Conservation (phyloP, 1,284 basidiomycete genomes). For the Xanthoconium separans region DNA sequence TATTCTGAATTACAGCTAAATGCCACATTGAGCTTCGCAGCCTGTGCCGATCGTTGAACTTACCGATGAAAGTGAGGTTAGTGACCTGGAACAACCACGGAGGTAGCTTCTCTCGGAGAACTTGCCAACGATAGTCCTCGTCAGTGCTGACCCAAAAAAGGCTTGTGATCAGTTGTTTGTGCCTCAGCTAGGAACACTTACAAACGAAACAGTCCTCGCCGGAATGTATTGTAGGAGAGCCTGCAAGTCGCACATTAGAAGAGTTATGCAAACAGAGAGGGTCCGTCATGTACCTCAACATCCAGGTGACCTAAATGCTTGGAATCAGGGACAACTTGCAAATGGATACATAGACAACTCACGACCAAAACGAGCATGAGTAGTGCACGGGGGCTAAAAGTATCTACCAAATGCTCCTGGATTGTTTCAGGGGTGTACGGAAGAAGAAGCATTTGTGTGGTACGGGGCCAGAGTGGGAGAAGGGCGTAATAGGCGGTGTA, state of each 20-base stretch:
- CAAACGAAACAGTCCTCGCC: conserved; percentile 81
- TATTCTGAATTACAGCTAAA: conserved; percentile 70
- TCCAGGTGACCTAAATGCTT: conserved; percentile 54
- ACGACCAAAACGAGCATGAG: conserved; percentile 71
- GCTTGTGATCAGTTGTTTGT: background rate
- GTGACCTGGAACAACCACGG: conserved; percentile 73
- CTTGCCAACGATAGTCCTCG: conserved; percentile 91
- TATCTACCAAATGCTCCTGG: conserved; percentile 41
- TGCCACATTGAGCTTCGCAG: background rate
- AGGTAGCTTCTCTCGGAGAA: conserved; percentile 70
- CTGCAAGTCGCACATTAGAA: conserved; percentile 36
- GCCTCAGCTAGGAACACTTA: conserved; percentile 33
- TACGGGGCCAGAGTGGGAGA: conserved; percentile 60
- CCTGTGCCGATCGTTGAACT: conserved; percentile 5
- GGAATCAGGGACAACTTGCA: conserved; percentile 8
- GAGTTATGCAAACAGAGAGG: background rate
- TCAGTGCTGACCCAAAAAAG: conserved; percentile 45
- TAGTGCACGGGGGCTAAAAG: conserved; percentile 64
- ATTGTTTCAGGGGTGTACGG: conserved; percentile 59
- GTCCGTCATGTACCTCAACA: conserved; percentile 47
- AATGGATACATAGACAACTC: conserved; percentile 20
- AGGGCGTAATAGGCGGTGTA: conserved; percentile 77
- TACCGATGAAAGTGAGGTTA: conserved; percentile 82
- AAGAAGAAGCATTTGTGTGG: conserved; percentile 41
- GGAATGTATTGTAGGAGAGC: conserved; percentile 81